phyloP scores from a whole-genome alignment of 2,329 filamentous ascomycete species.

The Ophiocordyceps sinensis region DNA sequence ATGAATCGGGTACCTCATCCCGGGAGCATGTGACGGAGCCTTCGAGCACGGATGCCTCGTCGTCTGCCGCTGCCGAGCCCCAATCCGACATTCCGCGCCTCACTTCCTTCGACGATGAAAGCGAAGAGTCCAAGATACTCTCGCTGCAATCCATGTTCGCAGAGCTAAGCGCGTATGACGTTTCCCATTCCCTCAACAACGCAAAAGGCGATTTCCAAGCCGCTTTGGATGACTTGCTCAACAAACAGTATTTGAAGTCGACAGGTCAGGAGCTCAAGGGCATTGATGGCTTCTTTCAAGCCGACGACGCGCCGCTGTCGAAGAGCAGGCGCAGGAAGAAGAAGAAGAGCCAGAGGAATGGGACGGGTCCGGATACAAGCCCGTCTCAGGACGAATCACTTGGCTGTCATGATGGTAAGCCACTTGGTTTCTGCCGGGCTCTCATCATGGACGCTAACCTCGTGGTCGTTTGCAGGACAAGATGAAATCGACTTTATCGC shows the following conservation, averaged over 20 bases:
- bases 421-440: neutral
- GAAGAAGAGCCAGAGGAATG: slow-evolving; percentile 10
- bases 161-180: slow-evolving; percentile 47
- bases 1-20: slow-evolving; percentile 12
- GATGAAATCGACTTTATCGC: slow-evolving; percentile 29
- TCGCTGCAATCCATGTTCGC: slow-evolving; percentile 60
- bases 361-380: slow-evolving; percentile 3
- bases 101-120: slow-evolving; percentile 23
- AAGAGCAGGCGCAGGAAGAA: slow-evolving; percentile 26
- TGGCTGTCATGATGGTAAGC: slow-evolving; percentile 12
- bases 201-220: slow-evolving; percentile 50
- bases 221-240: slow-evolving; percentile 70
- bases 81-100: slow-evolving; percentile 12
- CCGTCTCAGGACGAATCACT: slow-evolving; percentile 6
- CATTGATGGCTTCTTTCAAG: slow-evolving; percentile 65
- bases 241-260: slow-evolving; percentile 62
- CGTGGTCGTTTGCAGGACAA: slow-evolving; percentile 9
- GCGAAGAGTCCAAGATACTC: slow-evolving; percentile 45
- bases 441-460: neutral
- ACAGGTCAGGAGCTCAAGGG: slow-evolving; percentile 51
- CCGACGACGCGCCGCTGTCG: slow-evolving; percentile 24
- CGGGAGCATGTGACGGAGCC: slow-evolving; percentile 11
- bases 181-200: slow-evolving; percentile 54
- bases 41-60: slow-evolving; percentile 11
- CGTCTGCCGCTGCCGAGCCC: slow-evolving; percentile 9